A percentile compares a stretch with the other conserved stretches of the same genome.
Conservation (phyloP, 331 rosid species). For the Malus hybrid region DNA sequence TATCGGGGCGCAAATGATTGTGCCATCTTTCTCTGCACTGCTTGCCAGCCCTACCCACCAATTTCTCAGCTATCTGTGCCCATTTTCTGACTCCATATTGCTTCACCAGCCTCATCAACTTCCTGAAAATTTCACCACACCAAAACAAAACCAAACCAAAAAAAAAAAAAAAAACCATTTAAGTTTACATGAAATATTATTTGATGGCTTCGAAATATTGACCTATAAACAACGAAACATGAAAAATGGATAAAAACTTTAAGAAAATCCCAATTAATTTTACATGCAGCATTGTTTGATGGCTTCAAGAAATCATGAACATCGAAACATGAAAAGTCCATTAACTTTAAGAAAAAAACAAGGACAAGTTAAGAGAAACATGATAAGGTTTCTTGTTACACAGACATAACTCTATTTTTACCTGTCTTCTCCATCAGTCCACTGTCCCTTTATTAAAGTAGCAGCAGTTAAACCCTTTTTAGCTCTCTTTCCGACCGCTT, state of each 20-base stretch:
- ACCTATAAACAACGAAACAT: neutral
- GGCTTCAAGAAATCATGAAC: neutral
- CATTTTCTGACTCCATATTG: constrained; percentile 73
- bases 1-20: constrained; percentile 86
- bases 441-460: constrained; percentile 71
- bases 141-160: neutral
- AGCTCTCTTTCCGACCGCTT: constrained; percentile 28
- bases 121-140: constrained; percentile 27
- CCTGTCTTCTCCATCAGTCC: constrained; percentile 93
- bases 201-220: neutral
- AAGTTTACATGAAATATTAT: neutral
- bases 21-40: constrained; percentile 98
- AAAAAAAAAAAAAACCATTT: neutral
- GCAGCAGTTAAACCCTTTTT: constrained; percentile 26
- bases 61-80: constrained; percentile 74
- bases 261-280: neutral
- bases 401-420: neutral
- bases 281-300: neutral
- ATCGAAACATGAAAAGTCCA: neutral
- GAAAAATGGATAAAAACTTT: neutral
- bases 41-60: constrained; percentile 80
- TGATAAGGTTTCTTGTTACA: neutral
- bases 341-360: neutral
- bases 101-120: constrained; percentile 61
- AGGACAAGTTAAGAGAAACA: neutral